Percentiles rank a stretch among this genome's conserved stretches.
Evolutionary conservation across 768 basidiomycete genomes (phyloP).

Genomic region (Lactarius evosmus): DNA sequence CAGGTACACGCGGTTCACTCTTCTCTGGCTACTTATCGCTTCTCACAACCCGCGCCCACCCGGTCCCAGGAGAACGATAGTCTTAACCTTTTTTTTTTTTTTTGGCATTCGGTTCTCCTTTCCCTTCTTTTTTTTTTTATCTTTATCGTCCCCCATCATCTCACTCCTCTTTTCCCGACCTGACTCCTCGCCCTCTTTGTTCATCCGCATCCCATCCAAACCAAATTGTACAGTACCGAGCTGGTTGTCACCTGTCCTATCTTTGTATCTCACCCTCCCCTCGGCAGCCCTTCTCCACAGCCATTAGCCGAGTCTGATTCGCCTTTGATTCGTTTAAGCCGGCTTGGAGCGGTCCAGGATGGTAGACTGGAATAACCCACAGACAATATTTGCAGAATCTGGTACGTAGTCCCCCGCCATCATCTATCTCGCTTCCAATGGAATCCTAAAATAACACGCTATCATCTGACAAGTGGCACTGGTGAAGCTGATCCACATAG

Average conservation of each 20-base stretch:
- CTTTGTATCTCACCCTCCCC: background rate
- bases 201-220: background rate
- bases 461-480: background rate
- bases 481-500: slow-evolving; percentile 1
- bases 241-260: too few relatives aligned
- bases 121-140: background rate
- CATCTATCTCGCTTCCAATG: background rate
- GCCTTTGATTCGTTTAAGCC: background rate
- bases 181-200: background rate
- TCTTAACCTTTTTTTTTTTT: background rate
- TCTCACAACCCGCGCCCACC: background rate
- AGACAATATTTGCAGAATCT: background rate
- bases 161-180: background rate
- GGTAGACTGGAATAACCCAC: slow-evolving; percentile 5
- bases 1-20: background rate
- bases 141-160: background rate
- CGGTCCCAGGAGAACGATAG: background rate
- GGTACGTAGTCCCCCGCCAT: background rate
- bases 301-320: background rate
- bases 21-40: background rate
- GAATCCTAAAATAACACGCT: background rate
- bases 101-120: background rate
- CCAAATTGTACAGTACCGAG: too few relatives aligned
- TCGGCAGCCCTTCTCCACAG: background rate
- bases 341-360: background rate